Percentiles rank a stretch among this genome's conserved stretches.
These are phyloP conservation scores for Singerocomus rubriflavus DNA, from an alignment of 1,284 basidiomycete species.

Conservation along the genomic window DNA sequence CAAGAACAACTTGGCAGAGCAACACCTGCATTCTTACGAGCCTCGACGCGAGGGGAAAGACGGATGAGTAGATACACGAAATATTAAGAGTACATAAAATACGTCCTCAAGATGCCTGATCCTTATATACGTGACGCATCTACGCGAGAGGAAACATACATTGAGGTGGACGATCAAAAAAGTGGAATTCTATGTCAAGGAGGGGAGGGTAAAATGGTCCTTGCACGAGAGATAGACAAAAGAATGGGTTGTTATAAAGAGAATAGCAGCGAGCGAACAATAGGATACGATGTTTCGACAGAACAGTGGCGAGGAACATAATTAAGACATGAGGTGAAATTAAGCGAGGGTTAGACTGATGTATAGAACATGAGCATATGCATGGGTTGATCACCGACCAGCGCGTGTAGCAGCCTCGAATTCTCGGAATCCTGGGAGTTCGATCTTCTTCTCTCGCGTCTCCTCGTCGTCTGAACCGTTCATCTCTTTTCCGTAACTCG, in stretches of 20 bases:
- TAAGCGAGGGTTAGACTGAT: not conserved
- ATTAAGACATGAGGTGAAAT: conserved; percentile 4
- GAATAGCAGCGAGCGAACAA: conserved; percentile 6
- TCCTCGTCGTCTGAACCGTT: conserved; percentile 25
- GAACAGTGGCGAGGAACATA: conserved; percentile 9
- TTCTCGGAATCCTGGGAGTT: conserved; percentile 35
- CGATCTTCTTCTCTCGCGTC: conserved; percentile 23
- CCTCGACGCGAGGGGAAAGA: conserved; percentile 5
- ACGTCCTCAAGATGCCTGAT: conserved; percentile 37
- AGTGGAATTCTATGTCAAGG: conserved; percentile 21
- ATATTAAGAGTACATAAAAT: conserved; percentile 38
- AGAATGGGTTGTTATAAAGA: conserved; percentile 6
- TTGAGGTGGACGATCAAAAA: conserved; percentile 20
- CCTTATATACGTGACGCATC: conserved; percentile 34
- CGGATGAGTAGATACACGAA: conserved; percentile 28
- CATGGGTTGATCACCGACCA: conserved; percentile 18
- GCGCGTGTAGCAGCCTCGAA: conserved; percentile 34
- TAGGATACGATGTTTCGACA: conserved; percentile 22
- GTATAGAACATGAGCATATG: not conserved
- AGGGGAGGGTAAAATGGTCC: conserved; percentile 1
- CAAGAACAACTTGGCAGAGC: conserved; percentile 1
- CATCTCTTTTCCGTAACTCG: conserved; percentile 17
- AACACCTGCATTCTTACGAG: conserved; percentile 25
- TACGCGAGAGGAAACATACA: conserved; percentile 19
- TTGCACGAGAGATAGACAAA: conserved; percentile 11